These are phyloP conservation scores for Begonia loranthoides DNA, from an alignment of 306 rosid species.

Conservation along the genomic window DNA sequence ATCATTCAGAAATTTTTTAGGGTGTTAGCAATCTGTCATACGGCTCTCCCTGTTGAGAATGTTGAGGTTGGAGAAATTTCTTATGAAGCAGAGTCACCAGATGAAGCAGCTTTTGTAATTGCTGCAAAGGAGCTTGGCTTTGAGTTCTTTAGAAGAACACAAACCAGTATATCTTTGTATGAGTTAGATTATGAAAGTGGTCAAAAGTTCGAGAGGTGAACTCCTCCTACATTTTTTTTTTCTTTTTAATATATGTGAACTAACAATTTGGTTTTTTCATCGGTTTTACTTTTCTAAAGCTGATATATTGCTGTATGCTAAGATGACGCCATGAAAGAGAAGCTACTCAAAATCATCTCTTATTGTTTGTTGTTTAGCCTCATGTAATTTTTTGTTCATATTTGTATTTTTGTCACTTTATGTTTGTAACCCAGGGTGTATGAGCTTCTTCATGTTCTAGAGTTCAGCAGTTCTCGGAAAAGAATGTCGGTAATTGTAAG, in stretches of 20 bases:
- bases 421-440: conserved; percentile 39
- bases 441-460: conserved; percentile 60
- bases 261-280: no score
- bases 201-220: conserved; percentile 68
- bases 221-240: conserved; percentile 11
- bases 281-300: no score
- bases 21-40: conserved; percentile 73
- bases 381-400: neutral
- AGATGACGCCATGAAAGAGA: no score
- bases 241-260: neutral
- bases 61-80: conserved; percentile 36
- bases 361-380: neutral
- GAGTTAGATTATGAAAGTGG: conserved; percentile 44
- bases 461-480: conserved; percentile 84
- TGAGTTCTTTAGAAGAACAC: conserved; percentile 50
- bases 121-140: conserved; percentile 90
- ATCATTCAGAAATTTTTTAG: conserved; percentile 50
- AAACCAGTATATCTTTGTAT: conserved; percentile 46
- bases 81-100: conserved; percentile 85
- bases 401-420: neutral
- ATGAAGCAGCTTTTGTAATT: conserved; percentile 89
- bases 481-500: conserved; percentile 90
- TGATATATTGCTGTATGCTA: no score
- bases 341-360: no score
- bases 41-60: conserved; percentile 55